Evolutionary conservation across 345 rosid species (phyloP).

Genomic region (Balakata baccata): DNA sequence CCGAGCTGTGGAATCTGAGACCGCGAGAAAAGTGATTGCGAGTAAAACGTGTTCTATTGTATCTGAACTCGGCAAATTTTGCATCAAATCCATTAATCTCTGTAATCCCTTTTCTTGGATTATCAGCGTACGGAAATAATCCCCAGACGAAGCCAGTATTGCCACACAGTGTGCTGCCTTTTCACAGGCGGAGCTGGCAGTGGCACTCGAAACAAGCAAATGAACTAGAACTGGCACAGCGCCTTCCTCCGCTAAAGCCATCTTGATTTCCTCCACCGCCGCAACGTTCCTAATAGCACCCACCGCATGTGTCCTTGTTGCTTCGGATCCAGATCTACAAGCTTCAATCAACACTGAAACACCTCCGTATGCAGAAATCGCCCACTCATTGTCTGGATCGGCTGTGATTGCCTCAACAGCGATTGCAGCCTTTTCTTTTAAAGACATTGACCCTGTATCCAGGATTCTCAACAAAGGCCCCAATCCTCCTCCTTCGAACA

Average conservation of each 20-base stretch:
- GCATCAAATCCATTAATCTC: constrained; percentile 47
- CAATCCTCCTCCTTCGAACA: constrained; percentile 69
- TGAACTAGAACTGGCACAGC: constrained; percentile 57
- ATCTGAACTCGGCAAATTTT: constrained; percentile 42
- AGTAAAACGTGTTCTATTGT: constrained; percentile 45
- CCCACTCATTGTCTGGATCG: constrained; percentile 71
- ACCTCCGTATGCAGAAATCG: constrained; percentile 68
- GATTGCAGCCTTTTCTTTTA: constrained; percentile 60
- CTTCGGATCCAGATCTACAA: constrained; percentile 54
- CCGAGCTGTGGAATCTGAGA: constrained; percentile 32
- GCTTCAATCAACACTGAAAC: constrained; percentile 56
- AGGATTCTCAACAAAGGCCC: constrained; percentile 65
- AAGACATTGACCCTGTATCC: constrained; percentile 54
- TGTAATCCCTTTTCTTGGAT: constrained; percentile 57
- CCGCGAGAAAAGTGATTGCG: constrained; percentile 45
- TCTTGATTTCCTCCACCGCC: constrained; percentile 51
- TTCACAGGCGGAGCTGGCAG: constrained; percentile 36
- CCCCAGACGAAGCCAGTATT: constrained; percentile 60
- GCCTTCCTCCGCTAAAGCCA: constrained; percentile 66
- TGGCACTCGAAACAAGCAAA: constrained; percentile 35
- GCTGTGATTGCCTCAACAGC: constrained; percentile 69
- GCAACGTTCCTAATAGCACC: constrained; percentile 67
- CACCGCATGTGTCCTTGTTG: constrained; percentile 45
- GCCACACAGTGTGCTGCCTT: constrained; percentile 52
- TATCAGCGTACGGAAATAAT: constrained; percentile 53